These are phyloP conservation scores for Plasmodium cynomolgi DNA, from an alignment of 169 alveolate genomes.

Conservation along the genomic window DNA sequence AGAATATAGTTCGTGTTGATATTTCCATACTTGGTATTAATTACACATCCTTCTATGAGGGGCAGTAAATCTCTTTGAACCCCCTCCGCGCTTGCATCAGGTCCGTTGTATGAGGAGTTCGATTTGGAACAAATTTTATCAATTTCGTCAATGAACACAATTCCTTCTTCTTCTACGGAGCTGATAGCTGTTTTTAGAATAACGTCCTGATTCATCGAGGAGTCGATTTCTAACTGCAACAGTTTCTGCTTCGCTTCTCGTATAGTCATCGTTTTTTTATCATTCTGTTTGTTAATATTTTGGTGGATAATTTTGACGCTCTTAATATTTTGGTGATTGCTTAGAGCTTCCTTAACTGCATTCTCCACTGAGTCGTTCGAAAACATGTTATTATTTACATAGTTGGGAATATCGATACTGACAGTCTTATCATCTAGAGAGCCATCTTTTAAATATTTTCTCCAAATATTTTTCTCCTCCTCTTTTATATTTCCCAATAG, in stretches of 20 bases:
- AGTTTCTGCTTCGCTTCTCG: conserved; percentile 79
- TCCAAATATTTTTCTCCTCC: conserved; percentile 81
- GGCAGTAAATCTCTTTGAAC: conserved; percentile 93
- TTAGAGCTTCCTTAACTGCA: conserved; percentile 70
- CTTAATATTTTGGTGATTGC: conserved; percentile 68
- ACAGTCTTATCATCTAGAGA: conserved; percentile 81
- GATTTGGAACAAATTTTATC: conserved; percentile 89
- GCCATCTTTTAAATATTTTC: conserved; percentile 81
- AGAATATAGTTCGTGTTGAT: conserved; percentile 90
- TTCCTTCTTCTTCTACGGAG: conserved; percentile 89
- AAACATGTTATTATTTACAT: conserved; percentile 50
- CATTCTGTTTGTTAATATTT: conserved; percentile 65
- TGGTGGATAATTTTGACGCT: conserved; percentile 72
- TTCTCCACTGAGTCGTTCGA: conserved; percentile 50
- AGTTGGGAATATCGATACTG: conserved; percentile 79
- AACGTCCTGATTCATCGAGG: conserved; percentile 79
- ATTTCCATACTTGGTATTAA: conserved; percentile 89
- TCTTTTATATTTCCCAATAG: conserved; percentile 81
- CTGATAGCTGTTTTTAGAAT: conserved; percentile 84
- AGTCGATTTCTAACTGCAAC: conserved; percentile 74
- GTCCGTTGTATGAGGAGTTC: conserved; percentile 76
- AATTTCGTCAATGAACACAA: conserved; percentile 93
- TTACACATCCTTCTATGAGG: conserved; percentile 90
- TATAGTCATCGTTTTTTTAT: conserved; percentile 75
- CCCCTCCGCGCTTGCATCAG: conserved; percentile 93